These are phyloP conservation scores for Dalbergia oliveri DNA, from an alignment of 306 rosid species.

Conservation along the genomic window DNA sequence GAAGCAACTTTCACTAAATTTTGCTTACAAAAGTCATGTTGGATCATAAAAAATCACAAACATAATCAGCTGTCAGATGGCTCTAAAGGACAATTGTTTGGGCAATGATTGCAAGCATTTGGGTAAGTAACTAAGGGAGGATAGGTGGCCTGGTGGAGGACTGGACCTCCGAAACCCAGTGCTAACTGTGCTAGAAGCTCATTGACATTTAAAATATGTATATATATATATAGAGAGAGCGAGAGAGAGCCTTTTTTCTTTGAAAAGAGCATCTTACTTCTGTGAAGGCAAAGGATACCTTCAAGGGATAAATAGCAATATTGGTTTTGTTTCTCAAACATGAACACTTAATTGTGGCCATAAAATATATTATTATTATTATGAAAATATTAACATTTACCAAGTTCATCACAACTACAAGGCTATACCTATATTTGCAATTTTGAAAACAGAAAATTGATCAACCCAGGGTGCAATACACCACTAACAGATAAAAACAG, in stretches of 20 bases:
- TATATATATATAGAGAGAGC: too few relatives aligned
- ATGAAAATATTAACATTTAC: conserved; percentile 28
- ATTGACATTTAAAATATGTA: not conserved
- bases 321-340: conserved; percentile 12
- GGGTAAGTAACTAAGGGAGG: not conserved
- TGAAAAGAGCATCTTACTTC: not conserved
- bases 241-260: too few relatives aligned
- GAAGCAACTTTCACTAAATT: conserved; percentile 31
- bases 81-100: conserved; percentile 1
- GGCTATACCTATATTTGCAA: not conserved
- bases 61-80: not conserved
- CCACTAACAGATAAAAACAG: conserved; percentile 38
- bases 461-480: conserved; percentile 14
- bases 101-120: not conserved
- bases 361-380: not conserved
- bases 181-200: conserved; percentile 20
- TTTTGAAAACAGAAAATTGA: conserved; percentile 30
- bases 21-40: not conserved
- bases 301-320: conserved; percentile 22
- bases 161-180: conserved; percentile 20
- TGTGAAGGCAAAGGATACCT: conserved; percentile 23
- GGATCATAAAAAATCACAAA: conserved; percentile 8
- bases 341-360: conserved; percentile 24
- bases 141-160: conserved; percentile 12
- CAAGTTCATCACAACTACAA: conserved; percentile 17